Evolutionary conservation across 768 basidiomycete species (phyloP).

Genomic region (Cantharellus cinnabarinus): DNA sequence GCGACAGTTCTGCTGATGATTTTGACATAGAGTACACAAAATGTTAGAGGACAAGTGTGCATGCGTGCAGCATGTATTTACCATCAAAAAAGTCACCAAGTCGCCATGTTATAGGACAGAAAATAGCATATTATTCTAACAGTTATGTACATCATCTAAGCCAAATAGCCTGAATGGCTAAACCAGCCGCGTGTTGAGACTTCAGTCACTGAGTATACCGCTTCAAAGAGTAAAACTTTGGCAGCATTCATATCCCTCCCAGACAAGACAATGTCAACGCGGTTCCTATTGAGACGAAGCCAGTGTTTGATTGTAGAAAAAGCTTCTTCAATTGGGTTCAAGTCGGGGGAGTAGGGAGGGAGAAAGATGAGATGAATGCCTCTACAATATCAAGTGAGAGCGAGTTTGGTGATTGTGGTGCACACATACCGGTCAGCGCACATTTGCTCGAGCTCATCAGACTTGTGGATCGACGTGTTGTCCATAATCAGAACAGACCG

Average conservation of each 20-base stretch:
- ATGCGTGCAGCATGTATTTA: too few species aligned
- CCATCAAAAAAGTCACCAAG: too few species aligned
- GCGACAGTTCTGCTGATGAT: too few species aligned
- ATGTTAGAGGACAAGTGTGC: too few species aligned
- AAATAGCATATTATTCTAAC: too few species aligned
- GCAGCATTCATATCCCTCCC: neutral
- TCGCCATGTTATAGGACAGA: too few species aligned
- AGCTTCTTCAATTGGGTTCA: constrained; percentile 8
- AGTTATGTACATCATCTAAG: too few species aligned
- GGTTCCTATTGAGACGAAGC: neutral
- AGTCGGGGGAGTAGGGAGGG: constrained; percentile 8
- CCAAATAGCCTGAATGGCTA: neutral
- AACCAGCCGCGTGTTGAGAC: neutral
- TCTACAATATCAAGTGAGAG: neutral
- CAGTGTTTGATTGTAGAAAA: constrained; percentile 5
- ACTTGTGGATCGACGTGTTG: constrained; percentile 5
- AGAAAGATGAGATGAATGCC: constrained; percentile 6
- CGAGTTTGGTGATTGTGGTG: neutral
- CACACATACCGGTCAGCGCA: neutral
- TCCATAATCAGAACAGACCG: constrained; percentile 9
- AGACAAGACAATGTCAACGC: neutral
- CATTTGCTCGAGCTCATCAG: neutral
- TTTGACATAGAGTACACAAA: too few species aligned
- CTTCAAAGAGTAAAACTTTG: neutral
- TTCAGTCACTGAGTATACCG: neutral